A percentile compares a stretch with the other conserved stretches of the same genome.
These are phyloP conservation scores for Cynanchum wilfordii DNA, from an alignment of 257 asterid species.

Conservation along the genomic window DNA sequence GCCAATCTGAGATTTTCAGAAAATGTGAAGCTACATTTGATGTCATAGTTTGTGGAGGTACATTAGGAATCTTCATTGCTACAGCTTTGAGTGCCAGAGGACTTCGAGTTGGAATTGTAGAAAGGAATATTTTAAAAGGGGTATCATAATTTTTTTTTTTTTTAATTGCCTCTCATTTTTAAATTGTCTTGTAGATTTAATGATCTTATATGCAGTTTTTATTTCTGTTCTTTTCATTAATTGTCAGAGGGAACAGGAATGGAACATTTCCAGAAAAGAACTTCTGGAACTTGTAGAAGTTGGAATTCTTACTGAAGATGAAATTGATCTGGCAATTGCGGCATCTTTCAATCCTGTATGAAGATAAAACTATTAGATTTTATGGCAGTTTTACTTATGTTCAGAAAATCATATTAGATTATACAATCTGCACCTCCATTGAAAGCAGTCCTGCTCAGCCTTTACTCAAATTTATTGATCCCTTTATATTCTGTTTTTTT, in stretches of 20 bases:
- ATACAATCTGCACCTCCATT: background rate
- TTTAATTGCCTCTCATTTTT: too few relatives aligned
- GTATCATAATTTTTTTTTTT: constrained; percentile 28
- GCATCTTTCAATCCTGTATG: constrained; percentile 85
- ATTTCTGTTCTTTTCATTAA: constrained; percentile 13
- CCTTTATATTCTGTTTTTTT: background rate
- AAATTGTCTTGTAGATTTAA: constrained; percentile 1
- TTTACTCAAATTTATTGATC: background rate
- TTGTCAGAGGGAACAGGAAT: constrained; percentile 91
- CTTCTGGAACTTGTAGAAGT: constrained; percentile 87
- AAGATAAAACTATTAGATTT: constrained; percentile 7
- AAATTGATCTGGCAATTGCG: constrained; percentile 51
- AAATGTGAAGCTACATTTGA: constrained; percentile 49
- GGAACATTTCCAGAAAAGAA: constrained; percentile 94
- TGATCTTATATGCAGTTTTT: constrained; percentile 6
- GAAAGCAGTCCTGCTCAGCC: background rate
- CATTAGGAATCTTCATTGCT: constrained; percentile 89
- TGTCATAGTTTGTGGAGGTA: constrained; percentile 94
- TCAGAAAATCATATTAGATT: background rate
- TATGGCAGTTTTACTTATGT: background rate
- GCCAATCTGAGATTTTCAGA: constrained; percentile 37
- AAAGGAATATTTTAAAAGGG: constrained; percentile 70
- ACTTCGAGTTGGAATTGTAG: constrained; percentile 78
- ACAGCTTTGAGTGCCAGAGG: constrained; percentile 79
- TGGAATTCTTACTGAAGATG: constrained; percentile 76